These are phyloP conservation scores for Parachlorella kessleri DNA, from an alignment of 139 green algal species.

Conservation along the genomic window DNA sequence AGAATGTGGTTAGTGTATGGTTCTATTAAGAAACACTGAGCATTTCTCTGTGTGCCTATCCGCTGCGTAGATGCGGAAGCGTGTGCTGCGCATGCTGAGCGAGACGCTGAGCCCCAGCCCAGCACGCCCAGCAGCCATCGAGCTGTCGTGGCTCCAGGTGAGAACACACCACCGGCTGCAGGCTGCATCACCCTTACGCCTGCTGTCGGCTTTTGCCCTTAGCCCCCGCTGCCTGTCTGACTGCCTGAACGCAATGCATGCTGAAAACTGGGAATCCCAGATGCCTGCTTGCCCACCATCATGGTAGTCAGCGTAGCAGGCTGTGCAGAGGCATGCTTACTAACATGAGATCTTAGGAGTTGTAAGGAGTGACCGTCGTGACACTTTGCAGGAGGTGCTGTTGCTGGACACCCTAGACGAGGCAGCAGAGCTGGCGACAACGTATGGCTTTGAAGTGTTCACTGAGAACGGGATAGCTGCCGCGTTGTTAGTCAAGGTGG, in stretches of 20 bases:
- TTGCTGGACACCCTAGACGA: slow-evolving; percentile 30
- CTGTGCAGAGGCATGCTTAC: background rate
- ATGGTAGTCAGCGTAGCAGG: too few species aligned
- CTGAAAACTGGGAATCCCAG: too few species aligned
- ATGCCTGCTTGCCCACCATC: too few species aligned
- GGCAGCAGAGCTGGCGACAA: slow-evolving; percentile 9
- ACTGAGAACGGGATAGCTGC: background rate
- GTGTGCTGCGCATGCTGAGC: slow-evolving; percentile 13
- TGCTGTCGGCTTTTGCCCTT: too few species aligned
- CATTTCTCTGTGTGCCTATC: slow-evolving; percentile 26
- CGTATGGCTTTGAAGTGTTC: slow-evolving; percentile 12
- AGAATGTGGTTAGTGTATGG: background rate
- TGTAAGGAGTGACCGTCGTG: too few species aligned
- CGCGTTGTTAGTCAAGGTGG: slow-evolving; percentile 4
- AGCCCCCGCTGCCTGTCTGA: too few species aligned
- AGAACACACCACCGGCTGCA: too few species aligned
- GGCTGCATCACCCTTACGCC: too few species aligned
- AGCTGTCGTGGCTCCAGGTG: slow-evolving; percentile 33
- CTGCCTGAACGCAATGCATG: too few species aligned
- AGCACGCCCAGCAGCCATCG: background rate
- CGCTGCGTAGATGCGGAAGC: slow-evolving; percentile 35
- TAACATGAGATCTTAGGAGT: too few species aligned
- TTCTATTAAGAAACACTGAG: background rate
- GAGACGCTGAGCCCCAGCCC: slow-evolving; percentile 21
- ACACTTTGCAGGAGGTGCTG: slow-evolving; percentile 16